Evolutionary conservation across 2,329 filamentous ascomycete species (phyloP).

Genomic region (Aschersonia sp.): DNA sequence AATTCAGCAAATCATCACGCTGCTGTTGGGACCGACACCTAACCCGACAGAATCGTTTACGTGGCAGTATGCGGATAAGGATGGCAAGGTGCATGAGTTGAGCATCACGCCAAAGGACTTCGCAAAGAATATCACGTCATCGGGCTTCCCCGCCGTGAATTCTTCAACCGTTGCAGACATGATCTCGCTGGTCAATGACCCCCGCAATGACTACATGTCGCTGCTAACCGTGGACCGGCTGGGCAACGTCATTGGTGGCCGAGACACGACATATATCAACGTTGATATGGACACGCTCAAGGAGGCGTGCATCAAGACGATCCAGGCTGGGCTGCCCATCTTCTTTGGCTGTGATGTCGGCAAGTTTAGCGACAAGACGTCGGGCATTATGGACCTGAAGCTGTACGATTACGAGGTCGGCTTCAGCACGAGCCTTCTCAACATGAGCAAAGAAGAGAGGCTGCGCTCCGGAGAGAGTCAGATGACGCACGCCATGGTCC

Average conservation of each 20-base stretch:
- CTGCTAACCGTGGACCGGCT: conserved; percentile 65
- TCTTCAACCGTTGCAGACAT: conserved; percentile 49
- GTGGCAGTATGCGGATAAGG: conserved; percentile 66
- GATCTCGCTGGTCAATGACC: conserved; percentile 76
- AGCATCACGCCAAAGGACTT: conserved; percentile 56
- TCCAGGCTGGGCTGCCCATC: conserved; percentile 62
- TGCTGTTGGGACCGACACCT: conserved; percentile 70
- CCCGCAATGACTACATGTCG: conserved; percentile 57
- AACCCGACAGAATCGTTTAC: conserved; percentile 52
- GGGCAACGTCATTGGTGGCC: conserved; percentile 67
- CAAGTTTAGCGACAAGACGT: conserved; percentile 53
- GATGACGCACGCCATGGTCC: conserved; percentile 89
- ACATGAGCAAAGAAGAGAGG: conserved; percentile 62
- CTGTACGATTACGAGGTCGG: conserved; percentile 70
- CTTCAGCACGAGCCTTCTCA: conserved; percentile 63
- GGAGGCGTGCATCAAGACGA: conserved; percentile 58
- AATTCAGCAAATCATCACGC: conserved; percentile 66
- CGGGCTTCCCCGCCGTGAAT: conserved; percentile 38
- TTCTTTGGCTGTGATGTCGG: conserved; percentile 87
- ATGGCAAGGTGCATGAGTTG: conserved; percentile 47
- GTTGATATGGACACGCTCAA: conserved; percentile 63
- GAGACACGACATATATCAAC: conserved; percentile 68
- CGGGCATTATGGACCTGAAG: conserved; percentile 67
- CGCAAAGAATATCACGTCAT: conserved; percentile 49
- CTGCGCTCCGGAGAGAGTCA: conserved; percentile 59